These are phyloP conservation scores for Macrophomina phaseolina DNA, from an alignment of 2,329 filamentous ascomycete species.

Conservation along the genomic window DNA sequence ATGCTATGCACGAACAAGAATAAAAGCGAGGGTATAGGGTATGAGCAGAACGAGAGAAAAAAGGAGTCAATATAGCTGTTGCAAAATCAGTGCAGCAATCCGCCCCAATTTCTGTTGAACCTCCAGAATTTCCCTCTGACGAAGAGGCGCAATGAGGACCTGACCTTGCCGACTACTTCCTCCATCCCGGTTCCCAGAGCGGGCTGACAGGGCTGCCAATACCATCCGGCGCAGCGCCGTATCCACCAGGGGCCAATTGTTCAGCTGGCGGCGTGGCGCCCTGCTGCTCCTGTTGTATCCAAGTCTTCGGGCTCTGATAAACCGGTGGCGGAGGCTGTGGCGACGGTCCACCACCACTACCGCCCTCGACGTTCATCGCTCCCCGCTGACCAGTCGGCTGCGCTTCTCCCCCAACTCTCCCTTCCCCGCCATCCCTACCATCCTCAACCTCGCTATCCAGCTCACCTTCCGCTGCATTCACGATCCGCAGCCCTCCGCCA, in stretches of 20 bases:
- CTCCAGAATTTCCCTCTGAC: too few species aligned
- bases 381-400: too few species aligned
- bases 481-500: not conserved
- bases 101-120: too few species aligned
- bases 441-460: slow-evolving; percentile 11
- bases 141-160: too few species aligned
- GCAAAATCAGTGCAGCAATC: not conserved
- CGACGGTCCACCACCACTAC: too few species aligned
- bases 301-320: slow-evolving; percentile 2
- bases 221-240: not conserved
- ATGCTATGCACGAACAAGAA: not conserved
- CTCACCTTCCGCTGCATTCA: slow-evolving; percentile 12
- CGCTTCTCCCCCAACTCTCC: not conserved
- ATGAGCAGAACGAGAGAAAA: not conserved
- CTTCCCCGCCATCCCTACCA: not conserved
- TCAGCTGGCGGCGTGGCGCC: not conserved
- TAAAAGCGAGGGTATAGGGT: not conserved
- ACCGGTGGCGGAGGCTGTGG: not conserved
- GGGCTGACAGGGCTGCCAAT: slow-evolving; percentile 1
- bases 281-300: not conserved
- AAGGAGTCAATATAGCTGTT: not conserved
- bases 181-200: not conserved
- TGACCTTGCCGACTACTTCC: not conserved
- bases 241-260: too few species aligned
- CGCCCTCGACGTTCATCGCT: too few species aligned